Percentiles rank a stretch among this genome's conserved stretches.
These are phyloP conservation scores for Wickerhamomyces chambardii DNA, from an alignment of 805 yeast species.

Conservation along the genomic window DNA sequence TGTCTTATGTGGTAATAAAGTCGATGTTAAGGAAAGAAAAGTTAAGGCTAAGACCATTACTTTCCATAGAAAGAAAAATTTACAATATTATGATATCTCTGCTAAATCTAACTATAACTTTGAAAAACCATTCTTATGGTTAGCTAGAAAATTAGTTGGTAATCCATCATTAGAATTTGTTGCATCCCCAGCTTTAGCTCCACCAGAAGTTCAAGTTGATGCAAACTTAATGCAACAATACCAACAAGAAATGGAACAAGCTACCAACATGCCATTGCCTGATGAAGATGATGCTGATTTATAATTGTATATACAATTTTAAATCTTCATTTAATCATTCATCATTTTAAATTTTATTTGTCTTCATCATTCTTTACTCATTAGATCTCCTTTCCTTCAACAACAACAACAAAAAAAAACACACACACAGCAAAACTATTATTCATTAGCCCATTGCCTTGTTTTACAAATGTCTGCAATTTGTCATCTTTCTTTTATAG, in stretches of 20 bases:
- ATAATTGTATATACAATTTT: constrained; percentile 29
- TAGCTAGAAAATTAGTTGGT: constrained; percentile 98
- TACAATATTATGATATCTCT: constrained; percentile 98
- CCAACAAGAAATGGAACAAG: constrained; percentile 99
- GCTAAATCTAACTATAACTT: constrained; percentile 99
- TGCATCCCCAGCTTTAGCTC: constrained; percentile 98
- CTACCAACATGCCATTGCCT: constrained; percentile 98
- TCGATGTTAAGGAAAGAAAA: constrained; percentile 99
- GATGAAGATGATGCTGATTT: constrained; percentile 99
- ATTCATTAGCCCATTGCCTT: too few relatives aligned
- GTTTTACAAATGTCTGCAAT: too few relatives aligned
- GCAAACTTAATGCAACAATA: constrained; percentile 95
- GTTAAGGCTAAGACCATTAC: constrained; percentile 99
- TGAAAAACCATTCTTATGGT: constrained; percentile 99
- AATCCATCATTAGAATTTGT: constrained; percentile 97
- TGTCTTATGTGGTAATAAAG: constrained; percentile 98
- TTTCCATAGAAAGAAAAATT: constrained; percentile 99
- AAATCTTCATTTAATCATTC: too few relatives aligned
- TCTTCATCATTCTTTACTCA: background rate
- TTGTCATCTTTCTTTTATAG: too few relatives aligned
- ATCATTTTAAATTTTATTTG: too few relatives aligned
- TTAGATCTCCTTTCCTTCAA: too few relatives aligned
- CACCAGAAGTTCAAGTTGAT: constrained; percentile 98
- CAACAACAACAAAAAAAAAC: too few relatives aligned
- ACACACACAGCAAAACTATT: too few relatives aligned